A percentile compares a stretch with the other conserved stretches of the same genome.
Conservation (phyloP, 1,284 basidiomycete genomes). For the Apiotrichum montevideense region DNA sequence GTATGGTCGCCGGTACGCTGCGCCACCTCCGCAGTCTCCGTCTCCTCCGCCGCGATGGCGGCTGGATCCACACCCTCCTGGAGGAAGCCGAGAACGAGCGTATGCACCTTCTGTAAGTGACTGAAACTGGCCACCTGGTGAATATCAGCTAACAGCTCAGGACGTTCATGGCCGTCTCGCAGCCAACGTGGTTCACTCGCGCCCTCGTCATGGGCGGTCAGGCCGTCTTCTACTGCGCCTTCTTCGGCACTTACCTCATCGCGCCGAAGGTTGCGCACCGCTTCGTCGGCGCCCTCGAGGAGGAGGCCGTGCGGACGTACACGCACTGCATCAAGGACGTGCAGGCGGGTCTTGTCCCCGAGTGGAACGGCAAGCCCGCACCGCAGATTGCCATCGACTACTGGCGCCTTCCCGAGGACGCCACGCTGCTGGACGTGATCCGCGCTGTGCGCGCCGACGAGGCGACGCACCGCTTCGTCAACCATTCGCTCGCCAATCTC, state of each 20-base stretch:
- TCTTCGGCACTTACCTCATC: slow-evolving; percentile 78
- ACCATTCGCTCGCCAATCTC: slow-evolving; percentile 84
- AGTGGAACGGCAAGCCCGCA: slow-evolving; percentile 68
- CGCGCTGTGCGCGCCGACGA: slow-evolving; percentile 90
- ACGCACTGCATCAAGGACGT: slow-evolving; percentile 77
- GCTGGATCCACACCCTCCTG: slow-evolving; percentile 77
- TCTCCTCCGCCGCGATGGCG: slow-evolving; percentile 78
- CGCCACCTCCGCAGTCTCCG: slow-evolving; percentile 76
- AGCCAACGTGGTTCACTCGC: slow-evolving; percentile 73
- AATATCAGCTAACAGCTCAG: slow-evolving; percentile 44
- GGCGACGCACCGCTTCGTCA: slow-evolving; percentile 84
- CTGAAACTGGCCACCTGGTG: slow-evolving; percentile 23
- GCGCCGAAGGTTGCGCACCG: slow-evolving; percentile 82
- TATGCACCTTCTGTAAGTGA: slow-evolving; percentile 73
- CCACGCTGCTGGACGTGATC: slow-evolving; percentile 78
- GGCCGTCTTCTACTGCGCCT: slow-evolving; percentile 78
- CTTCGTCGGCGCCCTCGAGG: slow-evolving; percentile 91
- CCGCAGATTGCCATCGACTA: slow-evolving; percentile 87
- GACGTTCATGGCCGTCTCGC: slow-evolving; percentile 80
- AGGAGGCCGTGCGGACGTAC: slow-evolving; percentile 88
- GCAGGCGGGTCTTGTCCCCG: slow-evolving; percentile 75
- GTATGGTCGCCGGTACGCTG: slow-evolving; percentile 85
- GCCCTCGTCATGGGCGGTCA: slow-evolving; percentile 78
- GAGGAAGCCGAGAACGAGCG: slow-evolving; percentile 95
- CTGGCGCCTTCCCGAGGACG: slow-evolving; percentile 70